Percentiles rank a stretch among this genome's conserved stretches.
These are phyloP conservation scores for Dictyophora rubrovolvata DNA, from an alignment of 768 basidiomycete species.

Conservation along the genomic window DNA sequence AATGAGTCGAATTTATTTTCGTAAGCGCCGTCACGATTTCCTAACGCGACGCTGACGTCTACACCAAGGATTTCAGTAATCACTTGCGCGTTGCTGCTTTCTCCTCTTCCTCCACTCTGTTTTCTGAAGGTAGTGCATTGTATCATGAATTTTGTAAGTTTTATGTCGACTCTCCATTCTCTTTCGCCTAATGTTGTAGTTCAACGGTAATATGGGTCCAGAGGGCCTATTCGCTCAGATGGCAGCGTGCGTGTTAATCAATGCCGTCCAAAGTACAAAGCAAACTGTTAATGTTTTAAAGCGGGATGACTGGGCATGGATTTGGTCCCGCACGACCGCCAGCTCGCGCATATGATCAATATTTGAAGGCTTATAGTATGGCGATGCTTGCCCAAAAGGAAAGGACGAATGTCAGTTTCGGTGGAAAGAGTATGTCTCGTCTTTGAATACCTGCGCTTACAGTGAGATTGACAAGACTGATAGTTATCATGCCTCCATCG, in stretches of 20 bases:
- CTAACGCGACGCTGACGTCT: conserved; percentile 6
- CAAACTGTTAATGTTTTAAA: neutral
- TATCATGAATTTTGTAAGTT: conserved; percentile 31
- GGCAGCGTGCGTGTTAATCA: conserved; percentile 37
- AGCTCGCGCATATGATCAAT: conserved; percentile 78
- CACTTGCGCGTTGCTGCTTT: neutral
- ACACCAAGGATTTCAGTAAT: neutral
- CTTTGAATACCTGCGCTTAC: conserved; percentile 12
- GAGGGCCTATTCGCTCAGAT: conserved; percentile 57
- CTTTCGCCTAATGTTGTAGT: conserved; percentile 26
- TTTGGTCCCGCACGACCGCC: conserved; percentile 18
- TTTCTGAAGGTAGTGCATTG: neutral
- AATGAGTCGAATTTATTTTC: neutral
- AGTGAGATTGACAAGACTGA: neutral
- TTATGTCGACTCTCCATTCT: neutral
- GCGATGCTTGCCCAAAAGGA: conserved; percentile 85
- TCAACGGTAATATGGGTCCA: conserved; percentile 33
- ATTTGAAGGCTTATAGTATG: conserved; percentile 90
- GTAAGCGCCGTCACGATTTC: neutral
- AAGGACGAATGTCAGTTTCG: conserved; percentile 87
- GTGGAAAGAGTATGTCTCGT: conserved; percentile 82
- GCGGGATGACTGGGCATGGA: conserved; percentile 7
- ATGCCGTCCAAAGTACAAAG: neutral
- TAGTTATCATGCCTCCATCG: conserved; percentile 97
- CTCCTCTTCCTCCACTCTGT: neutral